Conservation (phyloP, 2,329 filamentous ascomycete genomes). For the Dactylellina cionopaga region DNA sequence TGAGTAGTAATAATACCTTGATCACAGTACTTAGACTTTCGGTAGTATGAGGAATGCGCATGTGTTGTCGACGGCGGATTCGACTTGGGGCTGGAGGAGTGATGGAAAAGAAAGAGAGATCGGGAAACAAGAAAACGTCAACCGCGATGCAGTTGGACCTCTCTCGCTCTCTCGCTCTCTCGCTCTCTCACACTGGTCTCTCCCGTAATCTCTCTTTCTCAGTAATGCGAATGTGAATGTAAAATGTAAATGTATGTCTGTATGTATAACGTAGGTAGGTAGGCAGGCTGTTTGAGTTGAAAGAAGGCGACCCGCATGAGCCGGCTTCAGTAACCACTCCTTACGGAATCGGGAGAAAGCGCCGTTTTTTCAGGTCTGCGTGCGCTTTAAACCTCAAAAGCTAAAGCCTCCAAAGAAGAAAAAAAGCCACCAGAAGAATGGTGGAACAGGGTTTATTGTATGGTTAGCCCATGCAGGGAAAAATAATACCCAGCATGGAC, state of each 20-base stretch:
- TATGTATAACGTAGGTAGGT: slow-evolving; percentile 5
- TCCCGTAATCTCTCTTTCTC: background rate
- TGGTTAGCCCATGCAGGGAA: slow-evolving; percentile 48
- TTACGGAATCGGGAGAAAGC: slow-evolving; percentile 53
- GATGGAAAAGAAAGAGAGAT: slow-evolving; percentile 8
- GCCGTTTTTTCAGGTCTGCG: slow-evolving; percentile 52
- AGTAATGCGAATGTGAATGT: background rate
- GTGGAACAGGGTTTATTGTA: slow-evolving; percentile 49
- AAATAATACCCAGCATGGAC: slow-evolving; percentile 23
- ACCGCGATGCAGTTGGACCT: slow-evolving; percentile 34
- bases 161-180: background rate
- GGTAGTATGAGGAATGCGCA: no score
- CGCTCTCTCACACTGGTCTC: background rate
- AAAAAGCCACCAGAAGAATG: slow-evolving; percentile 44
- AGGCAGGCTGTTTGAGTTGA: slow-evolving; percentile 48
- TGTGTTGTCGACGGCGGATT: slow-evolving; percentile 33
- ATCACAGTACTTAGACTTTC: background rate
- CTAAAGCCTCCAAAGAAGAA: slow-evolving; percentile 17
- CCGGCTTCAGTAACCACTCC: slow-evolving; percentile 52
- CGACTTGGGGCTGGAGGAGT: slow-evolving; percentile 1
- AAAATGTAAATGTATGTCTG: slow-evolving; percentile 12
- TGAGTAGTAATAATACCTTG: background rate
- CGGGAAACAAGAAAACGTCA: background rate
- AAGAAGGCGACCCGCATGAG: slow-evolving; percentile 52
- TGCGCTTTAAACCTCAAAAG: slow-evolving; percentile 46